Conservation (phyloP, 1,139 yeast species). For the Geotrichum aggregatum region DNA sequence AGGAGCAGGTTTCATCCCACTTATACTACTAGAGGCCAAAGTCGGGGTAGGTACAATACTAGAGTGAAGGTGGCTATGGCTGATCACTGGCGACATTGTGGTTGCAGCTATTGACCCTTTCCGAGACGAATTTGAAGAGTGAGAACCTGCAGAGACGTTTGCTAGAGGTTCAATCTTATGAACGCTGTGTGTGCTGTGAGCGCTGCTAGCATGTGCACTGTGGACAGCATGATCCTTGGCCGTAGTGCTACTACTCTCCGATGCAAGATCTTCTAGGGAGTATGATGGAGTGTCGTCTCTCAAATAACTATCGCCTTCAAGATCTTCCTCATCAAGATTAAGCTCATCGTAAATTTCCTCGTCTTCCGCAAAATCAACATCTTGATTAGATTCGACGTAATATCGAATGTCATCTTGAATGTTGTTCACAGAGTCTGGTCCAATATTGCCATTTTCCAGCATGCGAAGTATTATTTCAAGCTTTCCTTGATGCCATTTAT, state of each 20-base stretch:
- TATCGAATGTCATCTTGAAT: slow-evolving; percentile 88
- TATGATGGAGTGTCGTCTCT: slow-evolving; percentile 30
- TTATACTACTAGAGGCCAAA: slow-evolving; percentile 17
- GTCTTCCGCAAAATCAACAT: slow-evolving; percentile 93
- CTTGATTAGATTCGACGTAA: slow-evolving; percentile 92
- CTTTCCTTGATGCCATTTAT: slow-evolving; percentile 71
- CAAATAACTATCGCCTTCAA: slow-evolving; percentile 41
- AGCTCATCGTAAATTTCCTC: slow-evolving; percentile 89
- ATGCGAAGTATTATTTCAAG: slow-evolving; percentile 74
- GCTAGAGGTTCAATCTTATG: slow-evolving; percentile 3
- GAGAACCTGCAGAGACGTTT: neutral
- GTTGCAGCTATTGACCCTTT: slow-evolving; percentile 31
- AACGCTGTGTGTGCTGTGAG: slow-evolving; percentile 1
- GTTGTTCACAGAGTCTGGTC: slow-evolving; percentile 73
- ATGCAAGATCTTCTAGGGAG: slow-evolving; percentile 41
- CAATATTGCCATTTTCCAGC: slow-evolving; percentile 78
- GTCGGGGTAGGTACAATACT: slow-evolving; percentile 26
- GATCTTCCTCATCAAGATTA: slow-evolving; percentile 64
- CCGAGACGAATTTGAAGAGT: slow-evolving; percentile 6
- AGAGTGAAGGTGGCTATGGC: slow-evolving; percentile 19
- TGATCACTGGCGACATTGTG: slow-evolving; percentile 22
- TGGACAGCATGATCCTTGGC: slow-evolving; percentile 7
- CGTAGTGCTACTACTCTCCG: slow-evolving; percentile 28
- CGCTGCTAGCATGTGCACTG: neutral
- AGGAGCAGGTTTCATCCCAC: slow-evolving; percentile 56